phyloP scores from a whole-genome alignment of 225 moss, liverwort and hornwort species.

The Sphagnum tenellum region DNA sequence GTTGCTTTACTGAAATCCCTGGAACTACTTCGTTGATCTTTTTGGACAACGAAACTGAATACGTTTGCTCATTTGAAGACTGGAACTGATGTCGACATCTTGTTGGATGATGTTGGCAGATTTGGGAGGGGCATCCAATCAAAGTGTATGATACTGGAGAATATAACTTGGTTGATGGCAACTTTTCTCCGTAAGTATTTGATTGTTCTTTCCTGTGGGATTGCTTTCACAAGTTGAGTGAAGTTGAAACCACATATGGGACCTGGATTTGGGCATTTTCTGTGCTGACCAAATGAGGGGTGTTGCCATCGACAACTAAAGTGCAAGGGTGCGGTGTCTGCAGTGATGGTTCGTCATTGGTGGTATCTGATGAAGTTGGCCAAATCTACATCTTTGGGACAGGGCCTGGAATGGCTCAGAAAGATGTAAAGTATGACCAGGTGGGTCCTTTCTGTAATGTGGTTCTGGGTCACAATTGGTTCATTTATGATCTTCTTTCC shows the following conservation, averaged over 20 bases:
- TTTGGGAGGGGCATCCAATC: conserved; percentile 91
- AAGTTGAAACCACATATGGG: no score
- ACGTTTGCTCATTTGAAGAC: no score
- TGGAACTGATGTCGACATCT: no score
- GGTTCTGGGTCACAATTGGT: no score
- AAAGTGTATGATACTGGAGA: conserved; percentile 86
- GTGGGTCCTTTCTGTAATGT: conserved; percentile 20
- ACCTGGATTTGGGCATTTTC: no score
- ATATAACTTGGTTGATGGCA: conserved; percentile 87
- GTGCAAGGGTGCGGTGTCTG: not conserved
- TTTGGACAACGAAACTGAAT: no score
- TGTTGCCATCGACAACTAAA: no score
- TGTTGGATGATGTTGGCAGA: conserved; percentile 32
- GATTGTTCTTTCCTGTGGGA: not conserved
- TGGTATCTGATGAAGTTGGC: conserved; percentile 99
- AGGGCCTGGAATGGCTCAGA: conserved; percentile 85
- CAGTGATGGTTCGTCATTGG: conserved; percentile 95
- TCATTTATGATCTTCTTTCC: no score
- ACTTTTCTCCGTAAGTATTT: conserved; percentile 91
- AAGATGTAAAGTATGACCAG: conserved; percentile 95
- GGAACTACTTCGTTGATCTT: no score
- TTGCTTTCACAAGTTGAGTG: no score
- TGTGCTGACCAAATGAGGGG: no score
- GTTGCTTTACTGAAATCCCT: conserved; percentile 7
- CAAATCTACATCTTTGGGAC: conserved; percentile 98